Conservation (phyloP, 2,329 filamentous ascomycete genomes). For the Dothistroma septosporum region DNA sequence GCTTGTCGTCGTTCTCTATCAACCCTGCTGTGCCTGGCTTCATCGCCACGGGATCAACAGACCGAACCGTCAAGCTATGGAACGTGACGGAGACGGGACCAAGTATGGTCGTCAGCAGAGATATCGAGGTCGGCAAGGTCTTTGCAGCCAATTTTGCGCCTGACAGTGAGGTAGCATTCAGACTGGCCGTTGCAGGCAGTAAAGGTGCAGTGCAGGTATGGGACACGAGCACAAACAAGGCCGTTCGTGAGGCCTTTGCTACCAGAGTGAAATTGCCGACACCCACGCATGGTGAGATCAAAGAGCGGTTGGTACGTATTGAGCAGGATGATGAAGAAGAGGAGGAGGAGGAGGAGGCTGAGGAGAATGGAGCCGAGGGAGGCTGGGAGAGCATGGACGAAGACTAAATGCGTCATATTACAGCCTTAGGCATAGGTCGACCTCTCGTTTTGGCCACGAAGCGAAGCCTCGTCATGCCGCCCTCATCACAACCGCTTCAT, state of each 20-base stretch:
- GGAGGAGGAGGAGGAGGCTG: conserved; percentile 55
- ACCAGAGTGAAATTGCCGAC: conserved; percentile 55
- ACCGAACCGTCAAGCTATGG: conserved; percentile 96
- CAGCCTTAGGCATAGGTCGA: background rate
- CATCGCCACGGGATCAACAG: conserved; percentile 87
- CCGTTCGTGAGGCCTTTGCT: conserved; percentile 80
- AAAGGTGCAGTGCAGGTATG: conserved; percentile 90
- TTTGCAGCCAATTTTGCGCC: conserved; percentile 89
- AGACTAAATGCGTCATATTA: conserved; percentile 22
- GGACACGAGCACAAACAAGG: conserved; percentile 92
- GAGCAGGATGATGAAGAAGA: conserved; percentile 62
- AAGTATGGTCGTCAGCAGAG: conserved; percentile 83
- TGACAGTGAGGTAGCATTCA: conserved; percentile 84
- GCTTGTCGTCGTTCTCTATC: conserved; percentile 86
- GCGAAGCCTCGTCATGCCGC: background rate
- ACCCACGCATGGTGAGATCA: conserved; percentile 54
- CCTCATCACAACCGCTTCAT: background rate
- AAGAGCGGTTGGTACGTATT: conserved; percentile 74
- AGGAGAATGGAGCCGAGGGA: conserved; percentile 36
- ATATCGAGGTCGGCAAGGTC: conserved; percentile 90
- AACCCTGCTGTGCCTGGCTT: conserved; percentile 87
- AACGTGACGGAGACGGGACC: conserved; percentile 75
- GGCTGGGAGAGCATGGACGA: conserved; percentile 39
- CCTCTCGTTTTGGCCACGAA: background rate
- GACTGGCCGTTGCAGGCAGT: conserved; percentile 88